A percentile compares a stretch with the other conserved stretches of the same genome.
Conservation (phyloP, 2,329 filamentous ascomycete genomes). For the Colletotrichum sp. region DNA sequence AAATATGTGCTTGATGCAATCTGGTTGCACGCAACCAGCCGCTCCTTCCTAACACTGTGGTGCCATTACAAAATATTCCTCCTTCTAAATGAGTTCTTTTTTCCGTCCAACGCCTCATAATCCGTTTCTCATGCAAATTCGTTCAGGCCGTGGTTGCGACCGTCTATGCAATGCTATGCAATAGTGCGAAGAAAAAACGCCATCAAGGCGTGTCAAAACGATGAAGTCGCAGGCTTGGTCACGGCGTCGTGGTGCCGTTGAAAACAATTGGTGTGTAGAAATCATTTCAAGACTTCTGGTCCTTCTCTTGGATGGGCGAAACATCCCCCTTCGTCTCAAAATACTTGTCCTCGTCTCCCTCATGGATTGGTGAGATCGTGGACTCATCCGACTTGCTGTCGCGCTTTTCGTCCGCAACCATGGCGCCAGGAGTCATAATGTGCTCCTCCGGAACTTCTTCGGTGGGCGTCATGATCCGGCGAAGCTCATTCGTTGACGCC, state of each 20-base stretch:
- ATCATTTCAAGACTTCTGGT: neutral
- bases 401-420: neutral
- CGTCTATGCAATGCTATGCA: conserved; percentile 14
- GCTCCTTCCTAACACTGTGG: neutral
- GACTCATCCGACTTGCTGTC: neutral
- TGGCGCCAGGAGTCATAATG: conserved; percentile 3
- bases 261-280: neutral
- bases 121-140: conserved; percentile 19
- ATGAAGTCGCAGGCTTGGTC: neutral
- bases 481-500: conserved; percentile 8
- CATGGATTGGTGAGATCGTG: conserved; percentile 13
- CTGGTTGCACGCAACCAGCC: neutral
- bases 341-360: conserved; percentile 10
- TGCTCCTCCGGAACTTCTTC: conserved; percentile 24
- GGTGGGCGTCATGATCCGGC: conserved; percentile 27
- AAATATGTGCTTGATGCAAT: neutral
- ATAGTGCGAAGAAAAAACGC: neutral
- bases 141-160: neutral
- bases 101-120: conserved; percentile 17
- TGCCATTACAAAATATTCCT: neutral
- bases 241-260: neutral
- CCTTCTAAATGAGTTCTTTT: neutral
- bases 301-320: conserved; percentile 2
- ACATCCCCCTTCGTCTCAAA: neutral
- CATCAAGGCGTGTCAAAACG: neutral